Percentiles rank a stretch among this genome's conserved stretches.
These are phyloP conservation scores for Ophiostoma montium DNA, from an alignment of 2,329 filamentous ascomycete species.

Conservation along the genomic window DNA sequence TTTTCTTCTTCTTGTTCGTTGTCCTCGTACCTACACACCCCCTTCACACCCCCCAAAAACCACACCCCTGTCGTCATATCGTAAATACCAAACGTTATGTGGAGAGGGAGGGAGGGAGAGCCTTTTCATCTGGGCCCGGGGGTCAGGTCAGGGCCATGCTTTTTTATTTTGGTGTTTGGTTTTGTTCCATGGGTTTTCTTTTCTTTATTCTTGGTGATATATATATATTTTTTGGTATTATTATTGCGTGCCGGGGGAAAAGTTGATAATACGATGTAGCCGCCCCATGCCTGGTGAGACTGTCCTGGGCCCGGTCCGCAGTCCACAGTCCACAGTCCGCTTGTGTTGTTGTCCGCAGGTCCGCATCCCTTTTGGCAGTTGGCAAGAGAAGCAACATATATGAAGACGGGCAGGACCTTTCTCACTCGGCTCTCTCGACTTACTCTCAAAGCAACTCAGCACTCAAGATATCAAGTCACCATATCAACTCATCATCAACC, in stretches of 20 bases:
- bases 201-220: not conserved
- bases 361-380: too few relatives aligned
- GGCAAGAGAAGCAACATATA: too few relatives aligned
- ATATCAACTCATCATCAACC: not conserved
- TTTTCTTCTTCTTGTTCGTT: too few relatives aligned
- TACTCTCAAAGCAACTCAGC: not conserved
- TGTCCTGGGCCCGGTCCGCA: too few relatives aligned
- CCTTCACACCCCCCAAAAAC: not conserved
- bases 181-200: constrained; percentile 1
- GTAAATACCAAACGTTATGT: not conserved
- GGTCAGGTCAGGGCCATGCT: not conserved
- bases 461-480: not conserved
- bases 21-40: too few relatives aligned
- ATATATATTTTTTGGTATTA: not conserved
- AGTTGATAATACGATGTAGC: too few relatives aligned
- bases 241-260: too few relatives aligned
- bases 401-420: too few relatives aligned
- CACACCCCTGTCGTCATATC: not conserved
- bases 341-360: too few relatives aligned
- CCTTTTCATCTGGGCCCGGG: constrained; percentile 2
- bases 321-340: too few relatives aligned
- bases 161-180: too few relatives aligned
- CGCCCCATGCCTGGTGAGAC: too few relatives aligned
- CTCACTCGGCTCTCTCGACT: not conserved
- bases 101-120: not conserved